Base-by-base conservation (phyloP, 2,329 filamentous ascomycete species). In the Fusarium chaquense region DNA sequence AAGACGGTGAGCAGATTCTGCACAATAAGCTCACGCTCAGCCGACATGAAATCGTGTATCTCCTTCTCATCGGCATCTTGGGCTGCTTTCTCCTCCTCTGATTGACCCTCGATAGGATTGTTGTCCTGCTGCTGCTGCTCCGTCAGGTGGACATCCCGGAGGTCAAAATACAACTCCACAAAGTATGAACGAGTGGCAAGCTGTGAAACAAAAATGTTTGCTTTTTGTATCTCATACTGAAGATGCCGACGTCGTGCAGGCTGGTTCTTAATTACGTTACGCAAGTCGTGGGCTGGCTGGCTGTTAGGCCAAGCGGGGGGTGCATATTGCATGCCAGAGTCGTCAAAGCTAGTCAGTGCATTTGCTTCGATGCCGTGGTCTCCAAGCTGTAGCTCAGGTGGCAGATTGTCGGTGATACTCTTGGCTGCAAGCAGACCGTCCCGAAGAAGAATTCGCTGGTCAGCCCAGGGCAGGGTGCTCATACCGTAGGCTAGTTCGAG, bases 141-240 rank as follows among this genome's bases (percentile, higher is more conserved):
- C 20, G 81, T 77, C 43, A 87, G 80, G 72, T 90, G 87, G 2
- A 89, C 87, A 55, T 94, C 91, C 38, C 90, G 88, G 2, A 96
- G 84, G 72, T 89, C 90, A 78, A 93, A 93, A 80, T 95, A 97
- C 69, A 94, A 91, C 77, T 97, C 93, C 1, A 97, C 93, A 59
- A 95, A 89, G 77, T 93, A 94, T 0, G 92, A 95, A 26, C 94
- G 87, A 0, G 93, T 97, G 4, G 90, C 90, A 12, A 97, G 83
- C 74, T 94, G 91, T 8, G 91, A 95, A 3, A 90, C 89, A 76
- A 95, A 93, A 40, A 97, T 92, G 77, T 97, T 97, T 9, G 93
- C 92, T 77, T 97, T 97, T 77, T 97, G 93, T 32, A 97, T 96
- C 79, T 97, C 94, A 70, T 90, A 93, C 76, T 96, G 93, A 6